Evolutionary conservation across 208 protist genomes (phyloP).

Genomic region (Acanthamoeba quina): DNA sequence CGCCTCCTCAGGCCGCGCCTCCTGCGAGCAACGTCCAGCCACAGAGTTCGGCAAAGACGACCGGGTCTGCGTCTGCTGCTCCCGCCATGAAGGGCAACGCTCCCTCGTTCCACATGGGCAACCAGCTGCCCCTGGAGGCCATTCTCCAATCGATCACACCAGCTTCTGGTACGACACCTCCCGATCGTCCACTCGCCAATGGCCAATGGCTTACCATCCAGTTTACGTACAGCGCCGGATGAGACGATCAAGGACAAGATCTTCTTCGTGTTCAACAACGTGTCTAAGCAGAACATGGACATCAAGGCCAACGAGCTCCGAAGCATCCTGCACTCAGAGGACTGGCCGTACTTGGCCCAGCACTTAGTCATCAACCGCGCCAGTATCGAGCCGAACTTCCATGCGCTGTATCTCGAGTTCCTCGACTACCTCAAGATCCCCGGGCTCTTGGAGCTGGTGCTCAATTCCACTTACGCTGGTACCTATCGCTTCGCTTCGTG

Average conservation of each 20-base stretch:
- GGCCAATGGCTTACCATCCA: not conserved
- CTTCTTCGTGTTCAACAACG: conserved; percentile 94
- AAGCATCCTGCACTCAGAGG: conserved; percentile 43
- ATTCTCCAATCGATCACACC: conserved; percentile 61
- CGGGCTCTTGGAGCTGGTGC: not conserved
- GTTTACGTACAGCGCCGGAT: conserved; percentile 65
- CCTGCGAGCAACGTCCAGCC: not conserved
- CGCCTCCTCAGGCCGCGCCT: not conserved
- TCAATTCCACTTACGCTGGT: conserved; percentile 69
- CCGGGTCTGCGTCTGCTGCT: not conserved
- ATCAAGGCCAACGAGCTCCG: conserved; percentile 86
- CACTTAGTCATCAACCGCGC: conserved; percentile 99
- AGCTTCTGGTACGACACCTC: conserved; percentile 31
- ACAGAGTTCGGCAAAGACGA: not conserved
- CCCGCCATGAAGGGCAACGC: conserved; percentile 27
- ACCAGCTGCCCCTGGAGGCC: conserved; percentile 58
- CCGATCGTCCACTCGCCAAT: not conserved
- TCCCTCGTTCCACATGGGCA: conserved; percentile 57
- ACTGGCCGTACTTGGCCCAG: conserved; percentile 90
- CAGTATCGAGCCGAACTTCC: conserved; percentile 98
- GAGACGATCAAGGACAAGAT: conserved; percentile 89
- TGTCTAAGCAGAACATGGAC: conserved; percentile 88
- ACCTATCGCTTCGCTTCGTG: not conserved
- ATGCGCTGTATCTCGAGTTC: conserved; percentile 87
- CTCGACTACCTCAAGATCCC: conserved; percentile 82